Conservation (phyloP, 75 land plant species). For the Cunninghamia lanceolata region DNA sequence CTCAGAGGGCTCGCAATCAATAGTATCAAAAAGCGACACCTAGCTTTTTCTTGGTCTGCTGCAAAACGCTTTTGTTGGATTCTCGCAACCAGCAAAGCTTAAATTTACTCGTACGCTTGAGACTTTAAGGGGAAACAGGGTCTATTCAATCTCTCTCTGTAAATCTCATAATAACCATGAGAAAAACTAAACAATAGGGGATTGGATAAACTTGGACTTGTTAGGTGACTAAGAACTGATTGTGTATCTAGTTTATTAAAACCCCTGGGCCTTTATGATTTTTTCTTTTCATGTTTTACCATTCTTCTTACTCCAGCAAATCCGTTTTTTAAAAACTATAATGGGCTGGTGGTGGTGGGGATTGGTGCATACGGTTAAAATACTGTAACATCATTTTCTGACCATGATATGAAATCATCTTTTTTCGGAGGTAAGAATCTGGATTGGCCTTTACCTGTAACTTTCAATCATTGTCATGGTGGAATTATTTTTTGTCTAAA, state of each 20-base stretch:
- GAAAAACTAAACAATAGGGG: neutral
- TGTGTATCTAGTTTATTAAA: neutral
- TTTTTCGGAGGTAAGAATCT: neutral
- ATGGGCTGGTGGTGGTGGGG: neutral
- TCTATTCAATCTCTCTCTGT: conserved; percentile 4
- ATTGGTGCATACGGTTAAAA: neutral
- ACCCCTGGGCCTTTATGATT: neutral
- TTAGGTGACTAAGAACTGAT: neutral
- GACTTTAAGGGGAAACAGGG: neutral
- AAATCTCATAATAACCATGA: neutral
- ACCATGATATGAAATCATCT: neutral
- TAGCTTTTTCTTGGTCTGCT: conserved; percentile 4
- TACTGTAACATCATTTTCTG: neutral
- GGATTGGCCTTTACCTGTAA: neutral
- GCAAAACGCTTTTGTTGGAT: neutral
- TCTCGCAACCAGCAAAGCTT: conserved; percentile 2
- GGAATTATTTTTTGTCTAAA: neutral
- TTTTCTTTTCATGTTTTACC: neutral
- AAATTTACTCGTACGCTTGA: neutral
- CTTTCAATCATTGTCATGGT: conserved; percentile 1
- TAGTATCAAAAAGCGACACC: neutral
- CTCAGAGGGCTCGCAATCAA: neutral
- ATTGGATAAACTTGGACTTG: neutral
- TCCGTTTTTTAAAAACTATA: neutral
- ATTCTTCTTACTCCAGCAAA: neutral